Base-by-base conservation (phyloP, 768 basidiomycete genomes). In the Kwoniella pini region DNA sequence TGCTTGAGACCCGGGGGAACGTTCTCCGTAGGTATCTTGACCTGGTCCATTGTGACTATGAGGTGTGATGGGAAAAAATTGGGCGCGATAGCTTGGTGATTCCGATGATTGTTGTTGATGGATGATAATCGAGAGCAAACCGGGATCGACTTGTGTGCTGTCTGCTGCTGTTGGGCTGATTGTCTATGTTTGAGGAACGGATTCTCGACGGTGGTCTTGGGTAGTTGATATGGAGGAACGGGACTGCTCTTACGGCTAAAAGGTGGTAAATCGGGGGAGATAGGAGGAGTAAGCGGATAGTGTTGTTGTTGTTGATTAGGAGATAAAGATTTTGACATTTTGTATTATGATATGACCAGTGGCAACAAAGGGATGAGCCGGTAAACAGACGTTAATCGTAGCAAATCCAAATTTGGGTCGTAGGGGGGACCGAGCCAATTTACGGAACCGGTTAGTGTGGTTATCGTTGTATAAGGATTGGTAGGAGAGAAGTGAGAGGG, bases 1-100 rank as follows among this genome's bases (percentile, higher is more conserved):
- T 85, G 70, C 64, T 82, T 82, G 60, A 82, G 75, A 54, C 80
- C 81, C 11, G 61, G 48, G 4, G 77, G 77, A 4, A 78, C 68
- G 19, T 57, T 57, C 21, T 76, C 75, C 0, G 70, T 60, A 0
- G 77, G 75, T 30, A 78, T 75, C 33, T 60, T 60, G 51, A 75
- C 67, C 33, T 36, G 46, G 39, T 75, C 70, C 73, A 75, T 75
- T 15, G 40, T 67, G 43, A 27, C 9, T 7, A 36, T 7, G 15
- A 15, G 21, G 30, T 12, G 2, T 36, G 31, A 39, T 58, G 57
- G 19, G 26, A 2, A 33, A 15, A 46, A 39, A 24, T 31, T 10
- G 9, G 39, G 40, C 17, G 15, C 33, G 7, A 15, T 36, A 15
- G 33, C 7, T 36, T 36, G 7, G 33, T 36, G 7, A 15, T 36